Evolutionary conservation across 768 basidiomycete species (phyloP), one percentile per base, ranked within the genome.

Genomic region (Collybiopsis confluens): DNA sequence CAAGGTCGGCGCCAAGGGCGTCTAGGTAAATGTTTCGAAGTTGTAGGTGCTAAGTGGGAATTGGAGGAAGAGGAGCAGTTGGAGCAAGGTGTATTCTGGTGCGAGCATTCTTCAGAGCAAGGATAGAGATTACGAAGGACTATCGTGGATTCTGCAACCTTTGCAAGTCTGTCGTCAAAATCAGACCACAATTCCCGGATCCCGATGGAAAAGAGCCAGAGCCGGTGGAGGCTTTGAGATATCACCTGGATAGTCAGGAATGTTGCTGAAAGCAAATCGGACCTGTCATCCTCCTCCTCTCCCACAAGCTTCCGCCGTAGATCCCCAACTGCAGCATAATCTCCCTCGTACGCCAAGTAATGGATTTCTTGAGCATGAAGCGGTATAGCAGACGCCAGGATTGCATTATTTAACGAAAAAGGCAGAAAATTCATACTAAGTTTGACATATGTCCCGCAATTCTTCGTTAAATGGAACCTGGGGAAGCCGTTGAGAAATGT

Each of bases 1-100:
- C 50, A 52, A 9, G 41, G 38, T n/a, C 27, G 38, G 18, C 50
- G 23, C 50, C 50, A 52, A n/a, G 50, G 50, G 9, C 41, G 26
- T n/a, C 50, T 40, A n/a, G 50, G 50, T 8, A 52, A 26, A 42
- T 33, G 26, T 48, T 37, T 48, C 30, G 47, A 30, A 23, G 47
- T 13, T 37, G 47, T 40, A 40, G 18, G 38, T 37, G 35, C 37
- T n/a, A 62, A n/a, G 63, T 51, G 49, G 74, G 69, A 9, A 71
- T 64, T 24, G 58, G 49, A 23, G 72, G 79, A 9, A 83, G 68
- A 45, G 69, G 65, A 56, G 71, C 68, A 45, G 76, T 70, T 46
- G 81, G 80, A 10, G 18, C 50, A 52, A 30, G 50, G 50, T 6
- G 24, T 2, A 40, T 8, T 26, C 11, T 30, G 24, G 1, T 27